Evolutionary conservation across 345 rosid species (phyloP).

Genomic region (Eucalyptus grandis): DNA sequence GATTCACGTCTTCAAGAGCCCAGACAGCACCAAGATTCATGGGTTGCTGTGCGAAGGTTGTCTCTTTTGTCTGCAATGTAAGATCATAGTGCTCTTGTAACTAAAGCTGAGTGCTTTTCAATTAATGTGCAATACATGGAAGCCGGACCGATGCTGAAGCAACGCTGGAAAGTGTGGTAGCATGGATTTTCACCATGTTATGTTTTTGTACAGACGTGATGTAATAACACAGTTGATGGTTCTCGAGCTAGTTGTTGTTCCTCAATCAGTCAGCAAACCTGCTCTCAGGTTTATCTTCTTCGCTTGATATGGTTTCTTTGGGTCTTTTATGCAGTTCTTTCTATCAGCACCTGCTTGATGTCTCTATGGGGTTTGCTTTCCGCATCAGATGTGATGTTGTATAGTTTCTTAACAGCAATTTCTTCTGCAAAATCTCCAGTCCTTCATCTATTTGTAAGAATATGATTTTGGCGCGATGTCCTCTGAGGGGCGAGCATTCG

Average conservation of each 20-base stretch:
- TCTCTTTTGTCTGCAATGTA: background rate
- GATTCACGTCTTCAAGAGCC: background rate
- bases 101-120: background rate
- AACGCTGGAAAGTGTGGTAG: background rate
- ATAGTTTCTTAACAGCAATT: background rate
- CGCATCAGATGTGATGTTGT: background rate
- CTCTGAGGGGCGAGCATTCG: background rate
- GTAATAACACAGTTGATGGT: background rate
- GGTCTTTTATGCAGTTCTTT: background rate
- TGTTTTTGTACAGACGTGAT: background rate
- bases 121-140: background rate
- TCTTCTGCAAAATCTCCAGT: background rate
- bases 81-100: background rate
- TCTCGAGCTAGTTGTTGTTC: background rate
- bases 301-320: background rate
- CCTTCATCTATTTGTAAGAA: background rate
- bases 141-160: background rate
- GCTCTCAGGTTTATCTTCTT: background rate
- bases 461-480: fast-evolving
- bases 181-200: background rate
- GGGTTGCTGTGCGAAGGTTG: background rate
- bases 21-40: background rate
- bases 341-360: background rate
- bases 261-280: background rate
- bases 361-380: background rate